Evolutionary conservation across 2,329 filamentous ascomycete genomes (phyloP).

Genomic region (Fusarium lyarnte): DNA sequence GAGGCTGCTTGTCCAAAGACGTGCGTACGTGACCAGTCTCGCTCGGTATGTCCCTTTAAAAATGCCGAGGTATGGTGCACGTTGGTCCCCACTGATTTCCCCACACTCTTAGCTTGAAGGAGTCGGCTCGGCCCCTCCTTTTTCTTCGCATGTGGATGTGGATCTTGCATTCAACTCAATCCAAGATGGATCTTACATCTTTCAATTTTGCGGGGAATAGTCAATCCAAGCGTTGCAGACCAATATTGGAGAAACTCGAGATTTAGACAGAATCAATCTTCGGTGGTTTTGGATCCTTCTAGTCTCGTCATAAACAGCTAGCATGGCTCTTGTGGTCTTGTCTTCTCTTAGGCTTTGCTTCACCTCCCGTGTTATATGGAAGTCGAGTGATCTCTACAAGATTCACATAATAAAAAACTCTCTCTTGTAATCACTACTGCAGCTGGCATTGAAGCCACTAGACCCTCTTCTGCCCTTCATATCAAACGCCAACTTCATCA

Average conservation of each 20-base stretch:
- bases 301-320: neutral
- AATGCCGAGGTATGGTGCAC: conserved; percentile 36
- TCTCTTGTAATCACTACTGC: neutral
- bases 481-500: neutral
- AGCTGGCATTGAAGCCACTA: neutral
- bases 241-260: neutral
- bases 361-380: neutral
- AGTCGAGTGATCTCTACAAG: neutral
- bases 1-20: conserved; percentile 1
- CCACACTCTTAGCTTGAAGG: conserved; percentile 4
- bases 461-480: neutral
- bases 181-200: neutral
- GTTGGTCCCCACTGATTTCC: neutral
- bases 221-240: neutral
- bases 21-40: neutral
- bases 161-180: neutral
- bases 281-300: neutral
- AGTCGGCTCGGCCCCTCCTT: conserved; percentile 29
- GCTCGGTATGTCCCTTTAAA: neutral
- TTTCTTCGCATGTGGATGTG: conserved; percentile 32
- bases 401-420: neutral
- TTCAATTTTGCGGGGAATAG: conserved; percentile 11
- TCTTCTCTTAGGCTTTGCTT: neutral
- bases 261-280: neutral
- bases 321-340: neutral